Evolutionary conservation across 306 rosid species (phyloP), one percentile per base, ranked within the genome.

Genomic region (Cucurbita argyrosperma): DNA sequence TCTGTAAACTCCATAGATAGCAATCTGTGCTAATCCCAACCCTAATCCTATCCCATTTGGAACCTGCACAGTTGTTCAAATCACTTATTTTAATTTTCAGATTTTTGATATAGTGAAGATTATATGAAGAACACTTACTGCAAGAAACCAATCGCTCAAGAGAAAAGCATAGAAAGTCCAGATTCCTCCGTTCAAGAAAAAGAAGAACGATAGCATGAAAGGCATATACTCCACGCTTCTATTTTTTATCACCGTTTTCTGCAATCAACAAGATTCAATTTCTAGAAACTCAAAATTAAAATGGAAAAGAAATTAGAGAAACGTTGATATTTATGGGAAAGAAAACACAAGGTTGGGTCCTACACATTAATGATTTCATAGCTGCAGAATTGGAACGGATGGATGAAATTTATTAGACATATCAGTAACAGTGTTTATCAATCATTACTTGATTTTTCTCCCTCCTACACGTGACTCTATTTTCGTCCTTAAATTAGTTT

Each of bases 191-290:
- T 87, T 88, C 23, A 90, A 38, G 52, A 87, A 83, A 51, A 77
- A 68, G 79, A 84, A 88, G 43, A 91, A 79, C 0, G 92, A 88
- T 15, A 91, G 87, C 13, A 78, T 76, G 60, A 88, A 87, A 38
- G 97, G 96, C 87, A 87, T 83, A 59, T 77, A 88, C 76, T 88
- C 88, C 77, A 88, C 97, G 30, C 92, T 88, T 70, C 81, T 84
- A 13, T 81, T 88, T 3, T 57, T 81, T 71, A 91, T 81, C 81
- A 87, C 97, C n/a, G 43, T 68, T 47, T 47, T 68, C 73, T 68
- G 73, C 56, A 30, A 30, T 30, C 35, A 30, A 30, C 35, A 30
- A 30, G 35, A 30, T 30, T 30, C 35, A 30, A 30, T 30, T 30
- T 30, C 35, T 30, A 30, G 35, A 30, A 30, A 30, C 35, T 30